phyloP scores from a whole-genome alignment of 495 filamentous ascomycete genomes.

The Letharia columbiana region DNA sequence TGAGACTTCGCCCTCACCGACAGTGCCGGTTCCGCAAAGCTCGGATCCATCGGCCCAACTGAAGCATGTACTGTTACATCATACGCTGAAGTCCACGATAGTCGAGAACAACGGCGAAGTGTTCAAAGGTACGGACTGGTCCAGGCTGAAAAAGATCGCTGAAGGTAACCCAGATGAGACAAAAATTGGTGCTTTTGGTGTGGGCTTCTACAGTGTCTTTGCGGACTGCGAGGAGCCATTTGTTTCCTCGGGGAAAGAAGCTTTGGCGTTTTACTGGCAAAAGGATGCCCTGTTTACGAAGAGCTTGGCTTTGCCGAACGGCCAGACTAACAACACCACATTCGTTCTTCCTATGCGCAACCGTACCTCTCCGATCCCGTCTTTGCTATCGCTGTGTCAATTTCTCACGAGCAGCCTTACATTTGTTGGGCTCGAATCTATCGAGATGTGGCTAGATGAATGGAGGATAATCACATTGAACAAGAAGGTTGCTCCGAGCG shows the following conservation, averaged over 20 bases:
- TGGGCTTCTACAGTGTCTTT: constrained; percentile 88
- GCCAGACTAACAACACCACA: constrained; percentile 63
- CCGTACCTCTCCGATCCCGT: constrained; percentile 71
- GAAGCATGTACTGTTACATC: constrained; percentile 73
- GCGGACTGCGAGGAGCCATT: constrained; percentile 97
- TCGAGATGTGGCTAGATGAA: constrained; percentile 88
- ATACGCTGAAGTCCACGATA: constrained; percentile 71
- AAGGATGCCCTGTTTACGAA: constrained; percentile 88
- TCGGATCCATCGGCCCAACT: constrained; percentile 60
- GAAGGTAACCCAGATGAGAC: constrained; percentile 98
- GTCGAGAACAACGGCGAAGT: constrained; percentile 84
- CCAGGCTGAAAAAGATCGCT: constrained; percentile 86
- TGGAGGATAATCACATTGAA: constrained; percentile 65
- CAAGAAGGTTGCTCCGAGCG: constrained; percentile 75
- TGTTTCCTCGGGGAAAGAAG: constrained; percentile 79
- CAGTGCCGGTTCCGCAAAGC: constrained; percentile 59
- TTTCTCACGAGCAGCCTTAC: constrained; percentile 93
- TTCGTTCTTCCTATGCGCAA: constrained; percentile 93
- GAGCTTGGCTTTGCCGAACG: constrained; percentile 57
- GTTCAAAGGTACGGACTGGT: constrained; percentile 86
- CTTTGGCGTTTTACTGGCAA: constrained; percentile 99
- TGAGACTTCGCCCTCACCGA: constrained; percentile 75
- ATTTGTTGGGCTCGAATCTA: constrained; percentile 78
- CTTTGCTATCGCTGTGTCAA: constrained; percentile 73
- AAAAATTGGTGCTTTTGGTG: constrained; percentile 97